Conservation (phyloP, 2,329 filamentous ascomycete genomes). For the Fusarium miscanthi region DNA sequence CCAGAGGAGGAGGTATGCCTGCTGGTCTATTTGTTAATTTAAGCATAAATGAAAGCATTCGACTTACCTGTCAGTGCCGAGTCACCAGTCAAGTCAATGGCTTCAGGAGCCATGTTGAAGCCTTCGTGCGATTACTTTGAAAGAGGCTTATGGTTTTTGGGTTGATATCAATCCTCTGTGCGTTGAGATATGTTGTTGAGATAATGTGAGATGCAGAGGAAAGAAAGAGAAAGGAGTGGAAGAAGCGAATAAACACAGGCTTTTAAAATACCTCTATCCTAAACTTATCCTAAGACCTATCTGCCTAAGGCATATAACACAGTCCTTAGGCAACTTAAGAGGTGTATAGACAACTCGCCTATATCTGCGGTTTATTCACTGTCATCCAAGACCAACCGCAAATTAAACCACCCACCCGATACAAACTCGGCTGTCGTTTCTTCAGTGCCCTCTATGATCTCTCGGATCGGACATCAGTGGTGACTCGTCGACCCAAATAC, state of each 20-base stretch:
- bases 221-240: neutral
- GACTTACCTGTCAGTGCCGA: neutral
- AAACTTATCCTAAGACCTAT: neutral
- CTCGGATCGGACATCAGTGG: neutral
- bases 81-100: neutral
- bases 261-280: neutral
- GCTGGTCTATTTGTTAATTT: neutral
- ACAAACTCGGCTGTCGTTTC: neutral
- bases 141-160: too few species aligned
- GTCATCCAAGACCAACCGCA: neutral
- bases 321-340: neutral
- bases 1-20: neutral
- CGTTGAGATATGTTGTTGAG: neutral
- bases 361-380: neutral
- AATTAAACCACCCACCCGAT: too few species aligned
- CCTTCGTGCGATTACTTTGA: too few species aligned
- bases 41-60: too few species aligned
- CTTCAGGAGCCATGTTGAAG: neutral
- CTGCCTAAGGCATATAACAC: neutral
- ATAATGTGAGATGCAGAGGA: neutral
- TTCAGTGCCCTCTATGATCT: neutral
- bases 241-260: neutral
- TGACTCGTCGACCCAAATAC: neutral
- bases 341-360: neutral
- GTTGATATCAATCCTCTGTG: fast-evolving